Conservation (phyloP, 2,329 filamentous ascomycete species). For the Penicillium brasilianum region DNA sequence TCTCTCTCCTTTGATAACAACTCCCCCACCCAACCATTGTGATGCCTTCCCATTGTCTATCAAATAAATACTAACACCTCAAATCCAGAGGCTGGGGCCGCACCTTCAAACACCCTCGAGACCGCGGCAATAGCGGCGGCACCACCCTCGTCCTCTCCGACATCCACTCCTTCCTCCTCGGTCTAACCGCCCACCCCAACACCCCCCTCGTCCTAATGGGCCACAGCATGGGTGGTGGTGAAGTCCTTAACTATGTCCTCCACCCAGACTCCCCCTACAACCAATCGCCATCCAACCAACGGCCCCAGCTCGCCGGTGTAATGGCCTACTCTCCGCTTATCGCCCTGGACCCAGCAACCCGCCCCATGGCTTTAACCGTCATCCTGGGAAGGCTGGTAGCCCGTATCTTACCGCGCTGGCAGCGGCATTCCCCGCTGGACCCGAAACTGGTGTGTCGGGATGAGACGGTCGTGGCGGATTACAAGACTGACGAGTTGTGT, state of each 20-base stretch:
- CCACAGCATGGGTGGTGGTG: constrained; percentile 87
- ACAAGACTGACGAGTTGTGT: constrained; percentile 70
- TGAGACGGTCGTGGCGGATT: constrained; percentile 63
- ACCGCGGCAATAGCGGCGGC: constrained; percentile 74
- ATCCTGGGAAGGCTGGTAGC: constrained; percentile 69
- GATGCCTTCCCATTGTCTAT: not conserved
- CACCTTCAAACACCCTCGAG: constrained; percentile 64
- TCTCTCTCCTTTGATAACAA: not conserved
- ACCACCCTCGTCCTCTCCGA: constrained; percentile 76
- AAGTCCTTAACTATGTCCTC: constrained; percentile 68
- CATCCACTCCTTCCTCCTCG: constrained; percentile 74
- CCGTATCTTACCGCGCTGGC: constrained; percentile 68
- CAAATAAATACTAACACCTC: not conserved
- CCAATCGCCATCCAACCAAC: constrained; percentile 50
- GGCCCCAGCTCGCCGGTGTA: constrained; percentile 70
- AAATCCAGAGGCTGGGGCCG: constrained; percentile 74
- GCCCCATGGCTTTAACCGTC: constrained; percentile 68
- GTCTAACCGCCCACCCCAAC: constrained; percentile 56
- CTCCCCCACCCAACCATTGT: not conserved
- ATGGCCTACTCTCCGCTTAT: constrained; percentile 80
- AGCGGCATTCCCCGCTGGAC: constrained; percentile 70
- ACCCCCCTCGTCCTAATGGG: constrained; percentile 77
- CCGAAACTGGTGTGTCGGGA: constrained; percentile 70
- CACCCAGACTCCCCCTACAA: constrained; percentile 37
- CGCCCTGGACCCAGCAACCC: constrained; percentile 67